Conservation (phyloP, 768 basidiomycete species). For the Gymnopilus dilepis region DNA sequence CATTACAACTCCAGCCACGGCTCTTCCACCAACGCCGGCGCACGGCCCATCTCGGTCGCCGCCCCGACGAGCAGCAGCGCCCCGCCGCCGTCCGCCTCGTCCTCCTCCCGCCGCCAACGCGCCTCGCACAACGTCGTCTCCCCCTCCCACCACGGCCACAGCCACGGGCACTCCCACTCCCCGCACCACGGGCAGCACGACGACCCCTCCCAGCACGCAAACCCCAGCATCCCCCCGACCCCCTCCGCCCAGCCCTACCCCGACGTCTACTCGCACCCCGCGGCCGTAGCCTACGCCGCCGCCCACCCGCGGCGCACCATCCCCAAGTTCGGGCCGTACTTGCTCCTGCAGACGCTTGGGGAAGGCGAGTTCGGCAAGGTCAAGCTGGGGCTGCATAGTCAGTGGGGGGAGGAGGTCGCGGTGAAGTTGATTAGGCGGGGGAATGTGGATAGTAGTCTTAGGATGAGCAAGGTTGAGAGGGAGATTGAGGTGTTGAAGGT, state of each 20-base stretch:
- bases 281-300: slow-evolving; percentile 80
- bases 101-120: slow-evolving; percentile 53
- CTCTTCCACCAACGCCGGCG: background rate
- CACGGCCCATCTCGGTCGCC: background rate
- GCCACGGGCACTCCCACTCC: slow-evolving; percentile 34
- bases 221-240: background rate
- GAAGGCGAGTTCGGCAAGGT: slow-evolving; percentile 99
- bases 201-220: background rate
- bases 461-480: slow-evolving; percentile 94
- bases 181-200: slow-evolving; percentile 24
- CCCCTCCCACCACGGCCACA: slow-evolving; percentile 36
- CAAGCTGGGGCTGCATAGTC: slow-evolving; percentile 92
- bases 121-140: slow-evolving; percentile 77
- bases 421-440: slow-evolving; percentile 96
- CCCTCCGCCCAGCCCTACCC: slow-evolving; percentile 43
- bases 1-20: slow-evolving; percentile 7
- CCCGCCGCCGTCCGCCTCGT: slow-evolving; percentile 16
- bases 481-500: slow-evolving; percentile 98
- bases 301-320: slow-evolving; percentile 87
- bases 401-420: slow-evolving; percentile 98
- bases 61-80: background rate
- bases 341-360: slow-evolving; percentile 93
- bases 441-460: slow-evolving; percentile 83
- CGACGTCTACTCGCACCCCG: slow-evolving; percentile 86
- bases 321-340: slow-evolving; percentile 94